Base-by-base conservation (phyloP, 495 filamentous ascomycete genomes). In the Neurospora sublineolata region DNA sequence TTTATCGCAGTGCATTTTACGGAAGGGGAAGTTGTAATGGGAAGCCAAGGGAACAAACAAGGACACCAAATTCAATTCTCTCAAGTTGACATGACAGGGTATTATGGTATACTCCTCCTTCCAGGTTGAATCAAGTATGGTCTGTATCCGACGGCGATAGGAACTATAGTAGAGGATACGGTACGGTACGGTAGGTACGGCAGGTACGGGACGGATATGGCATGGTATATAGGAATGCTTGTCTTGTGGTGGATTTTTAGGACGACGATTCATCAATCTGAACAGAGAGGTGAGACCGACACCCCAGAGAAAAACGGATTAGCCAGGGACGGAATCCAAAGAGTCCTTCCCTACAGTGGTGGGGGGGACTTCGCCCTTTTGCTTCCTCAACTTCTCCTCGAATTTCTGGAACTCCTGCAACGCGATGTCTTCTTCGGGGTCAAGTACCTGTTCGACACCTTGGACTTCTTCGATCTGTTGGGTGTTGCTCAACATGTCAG, bases 321-420 rank as follows among this genome's bases (percentile, higher is more conserved):
- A 85, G 71, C 84, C 83, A 64, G 82, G 80, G 8, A 85, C 88
- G 20, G 82, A 87, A 80, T 94, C 91, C 64, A 93, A 75, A 52
- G 87, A 86, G 27, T 87, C 90, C 79, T 91, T 91, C 30, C 89
- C 88, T 39, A 84, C 82, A 8, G 88, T 90, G n/a, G 87, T 83
- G 30, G 76, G 89, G 77, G 70, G 85, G 82, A 58, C 77, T 46
- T 78, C 78, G n/a, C 83, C 80, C 73, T 93, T 94, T 76, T 93
- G 91, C 77, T 89, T 85, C 78, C 87, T 89, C 76, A 99, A 81
- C 82, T 97, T 97, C 84, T 97, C 93, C 80, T 99, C 95, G 81
- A 99, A 99, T 81, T 91, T 94, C 60, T 92, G 92, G 81, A 99
- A 98, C 76, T 98, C 95, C 72, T 89, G 83, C 78, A 94, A 85